Base-by-base conservation (phyloP, 1,284 basidiomycete genomes). In the Melampsora larici-populina region DNA sequence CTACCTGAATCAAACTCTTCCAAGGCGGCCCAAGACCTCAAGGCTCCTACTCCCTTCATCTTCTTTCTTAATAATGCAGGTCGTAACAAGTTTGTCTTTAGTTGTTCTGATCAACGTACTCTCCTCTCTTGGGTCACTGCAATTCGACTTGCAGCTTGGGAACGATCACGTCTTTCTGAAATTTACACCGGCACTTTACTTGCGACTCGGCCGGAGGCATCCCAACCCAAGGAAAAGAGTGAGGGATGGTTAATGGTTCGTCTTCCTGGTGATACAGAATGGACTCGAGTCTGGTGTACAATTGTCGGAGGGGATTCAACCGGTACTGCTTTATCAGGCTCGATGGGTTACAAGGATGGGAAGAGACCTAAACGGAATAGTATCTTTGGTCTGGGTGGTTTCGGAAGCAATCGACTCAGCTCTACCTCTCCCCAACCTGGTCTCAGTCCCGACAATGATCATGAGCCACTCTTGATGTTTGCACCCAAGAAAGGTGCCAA, bases 221-320 rank as follows among this genome's bases (percentile, higher is more conserved):
- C 78, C 80, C 2, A 68, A 31, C 58, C 67, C 67, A 88, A 88
- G 68, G 92, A 92, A 15, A 88, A 88, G 79, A 88, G 94, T 86
- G 95, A 98, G 84, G 95, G 95, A 2, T 96, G 93, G 92, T 92
- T 94, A 55, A 89, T 92, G 80, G 89, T 95, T 33, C 90, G 97
- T 62, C 88, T 97, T 69, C 92, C 95, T 68, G 95, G 95, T 21
- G 93, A 95, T 81, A 96, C 92, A 0, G 94, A 97, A 81, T 99
- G 96, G 96, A 94, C 94, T 82, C 88, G 89, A 68, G 88, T 95
- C 74, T 99, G 93, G 92, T 86, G 89, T 91, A 7, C 86, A 97
- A 18, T 87, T 43, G 31, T 24, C 40, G 40, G 24, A 9, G 43
- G 46, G 46, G 64, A 55, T 33, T 48, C 62, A 62, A 40, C 33